Evolutionary conservation across 2,329 filamentous ascomycete genomes (phyloP), one percentile per base, ranked within the genome.

Genomic region (Aspergillus sp.): DNA sequence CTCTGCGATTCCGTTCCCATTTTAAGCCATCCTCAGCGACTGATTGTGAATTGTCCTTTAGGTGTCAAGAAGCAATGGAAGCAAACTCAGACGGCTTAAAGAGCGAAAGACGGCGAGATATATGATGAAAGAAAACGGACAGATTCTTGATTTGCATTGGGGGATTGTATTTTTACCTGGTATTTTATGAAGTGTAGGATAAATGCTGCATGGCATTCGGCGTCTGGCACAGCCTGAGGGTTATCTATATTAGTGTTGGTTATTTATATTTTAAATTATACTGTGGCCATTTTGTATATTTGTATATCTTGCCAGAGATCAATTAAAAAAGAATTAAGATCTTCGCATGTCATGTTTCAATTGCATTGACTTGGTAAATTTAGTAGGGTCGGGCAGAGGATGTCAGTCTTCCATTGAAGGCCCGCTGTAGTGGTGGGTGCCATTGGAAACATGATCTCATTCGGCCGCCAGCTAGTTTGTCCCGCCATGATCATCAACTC

Each of bases 51-150:
- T 49, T 6, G 39, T 27, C 57, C 32, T 11, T 52, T 57, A 80
- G 78, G 80, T 49, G 82, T 83, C 61, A 78, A 78, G 67, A 71
- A 78, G 57, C 75, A 78, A 66, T 83, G 81, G 81, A 74, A 72
- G 57, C 68, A 72, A 58, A 69, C 65, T 19, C 66, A 74, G 60
- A 68, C 70, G 39, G 71, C 72, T 62, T 75, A 62, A 71, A 56
- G 39, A 57, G 50, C 15, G 57, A 36, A 36, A 36, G 32, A n/a
- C 50, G 48, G 55, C 25, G 23, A 36, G 38, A 49, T 30, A 32
- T 50, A 62, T 32, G n/a, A 61, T 50, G 25, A 56, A 59, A 54
- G 23, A 38, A 54, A 27, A 32, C 21, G 44, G 19, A 50, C 59
- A 62, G 39, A 55, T 27, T 58, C 17, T 49, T 32, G 61, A 50